Percentiles rank a stretch among this genome's conserved stretches.
phyloP scores from a whole-genome alignment of 805 yeast genomes.

The Wickerhamomyces strasburgensis region DNA sequence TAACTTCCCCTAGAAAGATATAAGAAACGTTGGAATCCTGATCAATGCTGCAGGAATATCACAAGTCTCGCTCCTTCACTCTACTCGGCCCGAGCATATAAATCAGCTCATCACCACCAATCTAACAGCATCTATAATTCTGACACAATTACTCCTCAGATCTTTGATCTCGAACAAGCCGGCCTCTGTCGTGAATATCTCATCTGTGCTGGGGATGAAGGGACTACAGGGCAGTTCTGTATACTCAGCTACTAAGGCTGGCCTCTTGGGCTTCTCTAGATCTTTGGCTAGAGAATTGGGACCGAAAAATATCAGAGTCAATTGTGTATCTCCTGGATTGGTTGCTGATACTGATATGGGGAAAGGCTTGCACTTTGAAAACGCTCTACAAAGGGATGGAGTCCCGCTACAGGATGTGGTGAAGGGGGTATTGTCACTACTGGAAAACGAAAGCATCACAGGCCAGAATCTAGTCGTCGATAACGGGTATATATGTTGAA shows the following conservation, averaged over 20 bases:
- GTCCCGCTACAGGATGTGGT: conserved; percentile 23
- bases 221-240: conserved; percentile 55
- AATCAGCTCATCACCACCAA: conserved; percentile 47
- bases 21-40: conserved; percentile 22
- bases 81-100: conserved; percentile 39
- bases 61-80: conserved; percentile 46
- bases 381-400: conserved; percentile 14
- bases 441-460: conserved; percentile 24
- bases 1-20: conserved; percentile 3
- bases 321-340: conserved; percentile 65
- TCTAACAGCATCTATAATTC: conserved; percentile 53
- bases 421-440: conserved; percentile 18
- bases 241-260: conserved; percentile 70
- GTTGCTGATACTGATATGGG: conserved; percentile 62
- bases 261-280: conserved; percentile 56
- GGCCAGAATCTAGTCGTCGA: conserved; percentile 30
- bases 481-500: conserved; percentile 23
- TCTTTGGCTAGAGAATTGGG: conserved; percentile 57
- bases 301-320: conserved; percentile 49
- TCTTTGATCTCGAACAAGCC: conserved; percentile 42
- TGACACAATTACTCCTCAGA: conserved; percentile 47
- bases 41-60: conserved; percentile 55
- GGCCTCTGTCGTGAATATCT: conserved; percentile 50
- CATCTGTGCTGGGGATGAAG: conserved; percentile 55
- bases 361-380: conserved; percentile 14